phyloP scores from a whole-genome alignment of 2,329 filamentous ascomycete genomes.

The Arthrobotrys conoides region DNA sequence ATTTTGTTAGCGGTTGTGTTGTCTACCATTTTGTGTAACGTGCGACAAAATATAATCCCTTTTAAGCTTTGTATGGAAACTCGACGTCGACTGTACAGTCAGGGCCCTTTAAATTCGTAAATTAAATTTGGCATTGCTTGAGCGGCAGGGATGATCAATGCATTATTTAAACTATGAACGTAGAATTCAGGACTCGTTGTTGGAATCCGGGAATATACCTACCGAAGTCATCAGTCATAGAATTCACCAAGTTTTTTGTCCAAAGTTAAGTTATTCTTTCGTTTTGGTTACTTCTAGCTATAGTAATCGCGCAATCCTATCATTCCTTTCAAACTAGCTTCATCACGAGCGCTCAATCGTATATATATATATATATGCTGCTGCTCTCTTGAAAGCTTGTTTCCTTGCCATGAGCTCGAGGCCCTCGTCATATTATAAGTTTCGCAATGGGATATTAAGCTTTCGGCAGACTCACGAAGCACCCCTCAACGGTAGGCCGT shows the following conservation, averaged over 20 bases:
- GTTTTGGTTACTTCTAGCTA: neutral
- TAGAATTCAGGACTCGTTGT: no score
- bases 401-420: conserved; percentile 14
- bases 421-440: neutral
- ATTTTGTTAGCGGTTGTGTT: neutral
- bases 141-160: no score
- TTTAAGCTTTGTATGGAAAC: neutral
- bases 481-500: conserved; percentile 9
- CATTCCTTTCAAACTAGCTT: neutral
- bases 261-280: conserved; percentile 3
- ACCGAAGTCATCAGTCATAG: no score
- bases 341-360: no score
- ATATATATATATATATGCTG: conserved; percentile 1
- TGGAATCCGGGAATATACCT: no score
- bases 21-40: neutral
- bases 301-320: no score
- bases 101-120: no score
- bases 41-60: neutral
- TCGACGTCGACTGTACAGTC: no score
- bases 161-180: no score
- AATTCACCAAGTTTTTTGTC: neutral
- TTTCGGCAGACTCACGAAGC: neutral
- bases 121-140: no score
- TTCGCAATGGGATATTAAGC: conserved; percentile 8
- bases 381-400: neutral